Percentiles rank a stretch among this genome's conserved stretches.
Evolutionary conservation across 1,139 yeast species (phyloP).

Genomic region (Groenewaldozyma sp.): DNA sequence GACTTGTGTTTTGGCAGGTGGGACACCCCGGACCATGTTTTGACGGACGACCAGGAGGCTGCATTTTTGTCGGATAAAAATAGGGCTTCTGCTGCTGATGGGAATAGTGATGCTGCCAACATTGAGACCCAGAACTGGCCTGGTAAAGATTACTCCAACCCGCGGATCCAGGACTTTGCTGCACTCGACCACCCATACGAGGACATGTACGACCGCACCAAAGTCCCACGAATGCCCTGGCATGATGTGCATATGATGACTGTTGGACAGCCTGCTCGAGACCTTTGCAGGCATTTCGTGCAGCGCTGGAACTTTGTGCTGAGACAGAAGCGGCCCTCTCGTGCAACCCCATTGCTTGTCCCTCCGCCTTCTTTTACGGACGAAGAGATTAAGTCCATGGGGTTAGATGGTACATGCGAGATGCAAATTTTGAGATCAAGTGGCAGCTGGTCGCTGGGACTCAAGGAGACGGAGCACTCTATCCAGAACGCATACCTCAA

Average conservation of each 20-base stretch:
- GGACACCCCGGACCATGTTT: slow-evolving; percentile 93
- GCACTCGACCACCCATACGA: slow-evolving; percentile 80
- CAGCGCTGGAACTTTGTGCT: slow-evolving; percentile 95
- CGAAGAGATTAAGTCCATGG: slow-evolving; percentile 55
- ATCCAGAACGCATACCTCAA: slow-evolving; percentile 89
- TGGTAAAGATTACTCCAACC: slow-evolving; percentile 96
- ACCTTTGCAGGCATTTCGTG: slow-evolving; percentile 84
- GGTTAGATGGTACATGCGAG: slow-evolving; percentile 82
- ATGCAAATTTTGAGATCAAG: slow-evolving; percentile 82
- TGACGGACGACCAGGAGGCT: slow-evolving; percentile 58
- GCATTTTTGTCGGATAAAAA: slow-evolving; percentile 28
- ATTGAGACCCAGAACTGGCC: slow-evolving; percentile 60
- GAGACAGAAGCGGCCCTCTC: slow-evolving; percentile 88
- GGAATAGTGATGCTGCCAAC: slow-evolving; percentile 11
- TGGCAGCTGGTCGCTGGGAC: slow-evolving; percentile 87
- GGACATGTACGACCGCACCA: slow-evolving; percentile 79
- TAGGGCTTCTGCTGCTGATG: slow-evolving; percentile 10
- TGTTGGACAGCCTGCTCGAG: slow-evolving; percentile 93
- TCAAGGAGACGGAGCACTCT: slow-evolving; percentile 76
- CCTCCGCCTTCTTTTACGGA: slow-evolving; percentile 86
- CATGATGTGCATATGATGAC: slow-evolving; percentile 97
- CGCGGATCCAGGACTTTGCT: slow-evolving; percentile 80
- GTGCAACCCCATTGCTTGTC: slow-evolving; percentile 81
- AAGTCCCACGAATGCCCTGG: slow-evolving; percentile 97
- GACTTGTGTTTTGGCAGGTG: slow-evolving; percentile 93